Base-by-base conservation (phyloP, 208 protist genomes). In the Crithidia mellificae region DNA sequence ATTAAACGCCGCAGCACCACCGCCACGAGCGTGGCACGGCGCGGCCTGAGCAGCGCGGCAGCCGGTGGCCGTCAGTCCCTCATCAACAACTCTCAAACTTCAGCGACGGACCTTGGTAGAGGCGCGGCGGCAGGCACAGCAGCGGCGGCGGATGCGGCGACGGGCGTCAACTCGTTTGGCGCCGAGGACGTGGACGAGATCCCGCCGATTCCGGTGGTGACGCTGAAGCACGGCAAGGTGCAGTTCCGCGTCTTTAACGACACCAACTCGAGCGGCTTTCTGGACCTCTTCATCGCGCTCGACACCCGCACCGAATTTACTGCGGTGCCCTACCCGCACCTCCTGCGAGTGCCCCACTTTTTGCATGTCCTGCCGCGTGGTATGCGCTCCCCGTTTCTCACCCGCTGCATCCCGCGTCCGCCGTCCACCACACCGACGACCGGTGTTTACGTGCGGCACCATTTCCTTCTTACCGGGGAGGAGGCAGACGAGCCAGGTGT, bases 171-270 rank as follows among this genome's bases (percentile, higher is more conserved):
- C 43, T 56, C 41, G 17, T 81, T 81, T 27, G 74, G 74, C 17
- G 63, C 63, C 14, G 68, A 71, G 49, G 63, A 77, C 52, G 61
- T 74, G 12, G 68, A 65, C 15, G 44, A 74, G 20, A 80, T 77
- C 12, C 64, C 78, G 12, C 61, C 62, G 2, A 71, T 77, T n/a
- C 50, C 66, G 6, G 51, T 83, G 8, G 72, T 91, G 50, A 27
- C 49, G 38, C 74, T 85, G 11, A 78, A 85, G 38, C 86, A 92
- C 65, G 89, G 89, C 43, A 94, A 94, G 73, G 73, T 94, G 70
- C 63, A 81, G 54, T 83, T 92, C 25, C 74, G 82, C 30, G 59
- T 92, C 20, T 92, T 84, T 77, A 94, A 94, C 59, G 82, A 78
- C 36, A 91, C 84, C 1, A 57, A 53, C 38, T 66, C 79, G 51